Percentiles rank a stretch among this genome's conserved stretches.
Evolutionary conservation across 257 asterid genomes (phyloP).

Genomic region (Verbascum thapsus): DNA sequence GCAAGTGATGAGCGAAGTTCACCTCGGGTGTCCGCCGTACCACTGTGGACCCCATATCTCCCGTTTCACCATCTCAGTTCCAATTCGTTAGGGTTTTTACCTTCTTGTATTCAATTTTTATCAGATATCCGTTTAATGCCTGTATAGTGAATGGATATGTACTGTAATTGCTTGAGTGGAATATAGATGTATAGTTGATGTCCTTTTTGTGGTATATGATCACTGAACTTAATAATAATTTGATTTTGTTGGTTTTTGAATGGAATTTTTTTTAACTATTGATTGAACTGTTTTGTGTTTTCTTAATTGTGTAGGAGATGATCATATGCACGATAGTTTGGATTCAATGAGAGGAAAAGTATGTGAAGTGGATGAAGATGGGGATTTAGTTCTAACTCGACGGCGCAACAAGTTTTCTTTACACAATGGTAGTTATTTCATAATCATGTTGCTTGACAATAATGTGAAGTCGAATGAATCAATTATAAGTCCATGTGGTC

Average conservation of each 20-base stretch:
- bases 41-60: constrained; percentile 65
- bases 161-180: constrained; percentile 2
- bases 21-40: constrained; percentile 88
- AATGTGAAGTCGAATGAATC: not conserved
- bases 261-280: not conserved
- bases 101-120: not conserved
- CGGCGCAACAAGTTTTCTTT: constrained; percentile 50
- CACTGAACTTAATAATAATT: not conserved
- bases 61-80: constrained; percentile 61
- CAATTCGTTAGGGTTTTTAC: constrained; percentile 44
- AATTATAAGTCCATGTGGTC: not conserved
- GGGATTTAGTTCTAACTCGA: constrained; percentile 72
- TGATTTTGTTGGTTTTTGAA: not conserved
- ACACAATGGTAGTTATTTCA: not conserved
- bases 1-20: constrained; percentile 96
- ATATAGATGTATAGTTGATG: not conserved
- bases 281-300: constrained; percentile 15
- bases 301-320: constrained; percentile 41
- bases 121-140: not conserved
- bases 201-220: not conserved
- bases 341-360: constrained; percentile 30
- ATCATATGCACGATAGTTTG: constrained; percentile 28
- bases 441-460: not conserved
- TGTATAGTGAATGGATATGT: not conserved
- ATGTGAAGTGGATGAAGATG: constrained; percentile 84